Evolutionary conservation across 192 early-diverging fungal genomes (phyloP).

Genomic region (Paraglomus brasilianum): DNA sequence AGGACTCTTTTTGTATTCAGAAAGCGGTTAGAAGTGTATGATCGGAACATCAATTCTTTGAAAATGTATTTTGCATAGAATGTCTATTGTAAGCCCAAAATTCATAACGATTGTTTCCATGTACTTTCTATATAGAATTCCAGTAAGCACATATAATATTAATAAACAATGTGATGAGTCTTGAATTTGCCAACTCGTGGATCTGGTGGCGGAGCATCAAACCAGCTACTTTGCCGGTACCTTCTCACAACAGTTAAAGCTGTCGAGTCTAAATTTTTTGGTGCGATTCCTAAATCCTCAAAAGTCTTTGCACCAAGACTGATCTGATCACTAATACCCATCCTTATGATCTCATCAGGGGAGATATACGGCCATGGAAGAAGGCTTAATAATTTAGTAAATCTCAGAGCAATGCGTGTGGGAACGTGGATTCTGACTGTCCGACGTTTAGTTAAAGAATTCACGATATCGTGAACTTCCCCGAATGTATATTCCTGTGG

Average conservation of each 20-base stretch:
- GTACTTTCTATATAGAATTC: no score
- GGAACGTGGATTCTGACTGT: slow-evolving; percentile 58
- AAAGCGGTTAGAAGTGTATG: no score
- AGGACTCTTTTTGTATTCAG: no score
- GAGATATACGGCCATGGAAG: slow-evolving; percentile 73
- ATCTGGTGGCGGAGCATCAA: slow-evolving; percentile 56
- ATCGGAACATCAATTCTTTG: no score
- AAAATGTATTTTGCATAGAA: no score
- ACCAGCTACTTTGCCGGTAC: slow-evolving; percentile 70
- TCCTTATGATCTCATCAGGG: slow-evolving; percentile 85
- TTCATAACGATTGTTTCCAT: no score
- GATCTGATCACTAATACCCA: slow-evolving; percentile 71
- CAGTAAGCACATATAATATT: no score
- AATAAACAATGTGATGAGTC: slow-evolving; percentile 3
- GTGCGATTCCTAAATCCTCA: slow-evolving; percentile 81
- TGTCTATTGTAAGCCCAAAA: no score
- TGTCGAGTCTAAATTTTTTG: slow-evolving; percentile 74
- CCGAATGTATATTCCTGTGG: slow-evolving; percentile 71
- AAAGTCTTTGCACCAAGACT: slow-evolving; percentile 77
- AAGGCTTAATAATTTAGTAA: slow-evolving; percentile 62
- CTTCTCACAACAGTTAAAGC: slow-evolving; percentile 81
- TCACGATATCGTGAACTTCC: slow-evolving; percentile 71
- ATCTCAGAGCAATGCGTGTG: slow-evolving; percentile 65
- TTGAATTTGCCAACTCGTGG: slow-evolving; percentile 49
- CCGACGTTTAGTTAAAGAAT: slow-evolving; percentile 54